Conservation (phyloP, 257 asterid genomes). For the Petrea volubilis region DNA sequence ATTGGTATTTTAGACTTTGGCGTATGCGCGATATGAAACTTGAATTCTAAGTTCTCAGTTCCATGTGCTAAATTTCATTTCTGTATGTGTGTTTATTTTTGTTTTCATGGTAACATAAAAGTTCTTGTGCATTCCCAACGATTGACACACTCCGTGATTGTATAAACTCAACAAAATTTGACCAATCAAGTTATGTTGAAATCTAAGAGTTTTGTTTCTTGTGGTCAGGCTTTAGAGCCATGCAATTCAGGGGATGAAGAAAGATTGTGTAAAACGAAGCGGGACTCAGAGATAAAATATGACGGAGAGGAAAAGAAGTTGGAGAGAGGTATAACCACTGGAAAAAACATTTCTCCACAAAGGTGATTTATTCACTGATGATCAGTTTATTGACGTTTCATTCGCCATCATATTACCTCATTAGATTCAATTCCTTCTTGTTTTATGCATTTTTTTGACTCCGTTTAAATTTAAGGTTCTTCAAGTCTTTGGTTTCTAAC, state of each 20-base stretch:
- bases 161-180: too few relatives aligned
- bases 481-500: background rate
- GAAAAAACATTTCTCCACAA: background rate
- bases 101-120: background rate
- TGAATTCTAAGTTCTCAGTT: background rate
- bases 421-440: background rate
- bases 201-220: background rate
- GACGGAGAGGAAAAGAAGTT: background rate
- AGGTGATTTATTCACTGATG: constrained; percentile 12
- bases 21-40: background rate
- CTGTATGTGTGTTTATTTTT: background rate
- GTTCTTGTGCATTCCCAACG: background rate
- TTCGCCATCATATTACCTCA: background rate
- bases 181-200: background rate
- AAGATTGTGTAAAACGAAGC: background rate
- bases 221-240: constrained; percentile 10
- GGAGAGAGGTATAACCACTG: constrained; percentile 10
- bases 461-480: background rate
- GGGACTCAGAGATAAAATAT: background rate
- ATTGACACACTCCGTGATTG: background rate
- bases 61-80: background rate
- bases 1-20: background rate
- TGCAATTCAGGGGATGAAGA: background rate
- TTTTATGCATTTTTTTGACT: background rate
- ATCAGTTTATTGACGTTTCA: background rate